These are phyloP conservation scores for Pleurozium schreberi DNA, from an alignment of 225 moss, liverwort and hornwort genomes.

Conservation along the genomic window DNA sequence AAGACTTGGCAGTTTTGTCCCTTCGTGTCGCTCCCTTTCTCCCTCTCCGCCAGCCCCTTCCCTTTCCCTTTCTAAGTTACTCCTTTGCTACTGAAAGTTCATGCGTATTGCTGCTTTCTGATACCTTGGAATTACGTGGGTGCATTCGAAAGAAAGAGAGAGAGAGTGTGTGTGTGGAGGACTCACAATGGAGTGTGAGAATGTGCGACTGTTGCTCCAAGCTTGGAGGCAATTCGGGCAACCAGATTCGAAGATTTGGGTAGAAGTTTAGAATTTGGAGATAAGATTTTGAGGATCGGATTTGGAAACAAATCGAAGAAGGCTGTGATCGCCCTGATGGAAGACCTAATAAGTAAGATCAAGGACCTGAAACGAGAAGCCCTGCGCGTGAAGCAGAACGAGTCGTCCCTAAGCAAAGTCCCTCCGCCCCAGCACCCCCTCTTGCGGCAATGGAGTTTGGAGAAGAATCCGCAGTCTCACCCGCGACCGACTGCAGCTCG, in stretches of 20 bases:
- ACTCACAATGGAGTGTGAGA: not conserved
- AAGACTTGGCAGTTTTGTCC: not conserved
- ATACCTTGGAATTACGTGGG: not conserved
- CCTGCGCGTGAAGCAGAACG: slow-evolving; percentile 4
- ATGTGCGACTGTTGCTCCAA: not conserved
- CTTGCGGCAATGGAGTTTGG: slow-evolving; percentile 10
- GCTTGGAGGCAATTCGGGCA: not conserved
- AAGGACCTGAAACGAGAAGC: slow-evolving; percentile 32
- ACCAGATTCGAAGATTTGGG: not conserved
- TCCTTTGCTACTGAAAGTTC: not conserved
- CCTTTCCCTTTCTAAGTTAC: not conserved
- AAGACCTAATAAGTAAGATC: slow-evolving; percentile 22
- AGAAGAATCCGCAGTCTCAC: not conserved
- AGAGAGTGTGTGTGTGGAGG: not conserved
- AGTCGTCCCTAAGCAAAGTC: not conserved
- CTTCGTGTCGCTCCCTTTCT: slow-evolving; percentile 4
- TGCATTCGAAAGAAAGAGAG: not conserved
- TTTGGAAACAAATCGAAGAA: not conserved
- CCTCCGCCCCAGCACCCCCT: not conserved
- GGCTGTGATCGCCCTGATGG: not conserved
- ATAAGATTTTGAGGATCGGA: not conserved
- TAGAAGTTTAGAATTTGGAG: not conserved
- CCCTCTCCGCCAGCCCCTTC: not conserved
- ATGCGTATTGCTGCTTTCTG: not conserved
- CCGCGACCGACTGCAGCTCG: slow-evolving; percentile 31